Evolutionary conservation across 306 rosid genomes (phyloP).

Genomic region (Arachis stenosperma): DNA sequence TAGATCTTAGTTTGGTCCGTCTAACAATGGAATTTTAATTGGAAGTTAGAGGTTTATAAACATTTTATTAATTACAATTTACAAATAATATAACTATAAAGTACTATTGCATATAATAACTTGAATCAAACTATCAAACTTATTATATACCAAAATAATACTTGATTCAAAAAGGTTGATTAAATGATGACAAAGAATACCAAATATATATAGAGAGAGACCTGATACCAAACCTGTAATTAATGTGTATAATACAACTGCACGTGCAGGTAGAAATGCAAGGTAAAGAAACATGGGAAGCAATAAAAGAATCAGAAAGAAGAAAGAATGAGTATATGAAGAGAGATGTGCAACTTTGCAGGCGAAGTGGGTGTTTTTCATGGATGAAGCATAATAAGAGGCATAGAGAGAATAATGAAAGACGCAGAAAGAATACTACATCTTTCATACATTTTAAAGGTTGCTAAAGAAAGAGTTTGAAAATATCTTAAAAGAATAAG

Average conservation of each 20-base stretch:
- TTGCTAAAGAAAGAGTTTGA: conserved; percentile 39
- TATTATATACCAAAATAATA: too few species aligned
- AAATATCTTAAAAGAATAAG: too few species aligned
- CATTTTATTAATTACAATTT: too few species aligned
- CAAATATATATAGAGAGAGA: background rate
- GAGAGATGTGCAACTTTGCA: conserved; percentile 37
- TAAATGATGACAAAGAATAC: background rate
- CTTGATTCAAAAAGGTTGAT: background rate
- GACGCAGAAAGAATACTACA: conserved; percentile 48
- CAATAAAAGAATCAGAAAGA: conserved; percentile 40
- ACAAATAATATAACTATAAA: background rate
- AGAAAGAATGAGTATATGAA: conserved; percentile 38
- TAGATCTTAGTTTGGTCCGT: too few species aligned
- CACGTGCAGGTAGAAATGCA: conserved; percentile 65
- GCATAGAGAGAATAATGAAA: conserved; percentile 62
- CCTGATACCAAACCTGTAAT: conserved; percentile 26
- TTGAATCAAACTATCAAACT: background rate
- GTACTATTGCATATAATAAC: background rate
- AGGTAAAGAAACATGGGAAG: conserved; percentile 58
- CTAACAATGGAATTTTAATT: too few species aligned
- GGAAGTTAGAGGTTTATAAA: too few species aligned
- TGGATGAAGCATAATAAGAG: conserved; percentile 75
- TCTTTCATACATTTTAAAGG: conserved; percentile 49
- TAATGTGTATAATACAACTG: conserved; percentile 40
- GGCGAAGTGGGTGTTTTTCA: conserved; percentile 71